These are phyloP conservation scores for Macrolepiota albuminosa DNA, from an alignment of 768 basidiomycete genomes.

Conservation along the genomic window DNA sequence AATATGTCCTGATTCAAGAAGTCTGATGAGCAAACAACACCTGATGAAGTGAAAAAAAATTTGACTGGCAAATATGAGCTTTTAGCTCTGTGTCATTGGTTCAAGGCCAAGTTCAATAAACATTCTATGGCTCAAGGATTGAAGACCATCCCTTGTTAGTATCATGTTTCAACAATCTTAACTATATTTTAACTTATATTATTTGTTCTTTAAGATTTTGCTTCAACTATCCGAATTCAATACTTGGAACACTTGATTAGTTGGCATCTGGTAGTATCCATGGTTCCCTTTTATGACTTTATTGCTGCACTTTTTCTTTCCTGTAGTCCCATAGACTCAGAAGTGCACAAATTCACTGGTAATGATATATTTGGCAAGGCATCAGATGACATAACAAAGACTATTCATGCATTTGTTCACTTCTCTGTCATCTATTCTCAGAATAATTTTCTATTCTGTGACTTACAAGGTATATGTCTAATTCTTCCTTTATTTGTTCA, in stretches of 20 bases:
- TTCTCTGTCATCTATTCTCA: too few relatives aligned
- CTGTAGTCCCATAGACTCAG: too few relatives aligned
- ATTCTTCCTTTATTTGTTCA: background rate
- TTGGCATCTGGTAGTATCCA: constrained; percentile 1
- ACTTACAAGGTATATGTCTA: too few relatives aligned
- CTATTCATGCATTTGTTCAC: too few relatives aligned
- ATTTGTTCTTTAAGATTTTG: background rate
- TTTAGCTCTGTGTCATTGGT: constrained; percentile 2
- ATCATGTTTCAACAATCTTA: too few relatives aligned
- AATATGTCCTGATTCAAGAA: constrained; percentile 19
- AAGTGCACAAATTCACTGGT: too few relatives aligned
- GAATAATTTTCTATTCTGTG: too few relatives aligned
- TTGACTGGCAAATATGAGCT: constrained; percentile 15
- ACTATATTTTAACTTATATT: background rate
- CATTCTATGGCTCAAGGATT: background rate
- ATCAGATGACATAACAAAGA: too few relatives aligned
- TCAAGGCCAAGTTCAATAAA: constrained; percentile 16
- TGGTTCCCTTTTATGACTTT: constrained; percentile 7
- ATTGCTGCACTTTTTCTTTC: background rate
- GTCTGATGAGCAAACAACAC: constrained; percentile 1
- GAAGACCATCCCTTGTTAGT: background rate
- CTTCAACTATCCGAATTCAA: background rate
- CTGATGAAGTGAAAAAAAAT: constrained; percentile 4
- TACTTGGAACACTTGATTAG: background rate
- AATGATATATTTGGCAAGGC: too few relatives aligned